Base-by-base conservation (phyloP, 257 asterid genomes). In the Scutellaria baicalensis region DNA sequence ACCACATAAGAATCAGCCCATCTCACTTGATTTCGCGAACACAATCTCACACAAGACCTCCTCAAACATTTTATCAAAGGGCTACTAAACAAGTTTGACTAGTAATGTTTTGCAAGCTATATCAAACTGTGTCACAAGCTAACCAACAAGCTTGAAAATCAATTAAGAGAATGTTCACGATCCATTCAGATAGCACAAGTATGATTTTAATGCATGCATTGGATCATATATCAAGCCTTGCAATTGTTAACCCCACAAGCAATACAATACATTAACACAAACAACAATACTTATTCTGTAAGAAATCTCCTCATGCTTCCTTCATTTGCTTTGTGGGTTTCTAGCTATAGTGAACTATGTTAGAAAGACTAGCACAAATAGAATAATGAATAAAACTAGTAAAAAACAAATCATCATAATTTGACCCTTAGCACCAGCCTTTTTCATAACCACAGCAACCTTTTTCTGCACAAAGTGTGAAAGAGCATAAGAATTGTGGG, bases 351-450 rank as follows among this genome's bases (percentile, higher is more conserved):
- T 31, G 10, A 39, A 57, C 58, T 81, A 93, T 72, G 97, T 87
- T 56, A 93, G 66, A 86, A 93, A 93, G 64, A 91, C 99, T 17
- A 93, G 86, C 78, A 93, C 91, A 66, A 93, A 93, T 14, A 93
- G 85, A 76, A 91, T 51, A 20, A 91, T 83, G 80, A 93, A 93
- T 86, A 93, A 77, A 47, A 70, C 86, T 16, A 93, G 80, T 71
- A 93, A 80, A 81, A 87, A 91, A 65, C 82, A 75, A 14, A 93
- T 90, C 96, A 93, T 93, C 97, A 91, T 91, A 48, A 82, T 35
- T 73, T 93, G 99, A 75, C 99, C 99, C 85, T 93, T 93, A 48
- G 85, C 88, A 20, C 96, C 84, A 3, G 99, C 97, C 86, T 93
- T 93, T 89, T 93, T 93, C 99, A 93, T 85, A 50, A 93, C 88